These are phyloP conservation scores for Starmerella stellata DNA, from an alignment of 805 yeast species.

Conservation along the genomic window DNA sequence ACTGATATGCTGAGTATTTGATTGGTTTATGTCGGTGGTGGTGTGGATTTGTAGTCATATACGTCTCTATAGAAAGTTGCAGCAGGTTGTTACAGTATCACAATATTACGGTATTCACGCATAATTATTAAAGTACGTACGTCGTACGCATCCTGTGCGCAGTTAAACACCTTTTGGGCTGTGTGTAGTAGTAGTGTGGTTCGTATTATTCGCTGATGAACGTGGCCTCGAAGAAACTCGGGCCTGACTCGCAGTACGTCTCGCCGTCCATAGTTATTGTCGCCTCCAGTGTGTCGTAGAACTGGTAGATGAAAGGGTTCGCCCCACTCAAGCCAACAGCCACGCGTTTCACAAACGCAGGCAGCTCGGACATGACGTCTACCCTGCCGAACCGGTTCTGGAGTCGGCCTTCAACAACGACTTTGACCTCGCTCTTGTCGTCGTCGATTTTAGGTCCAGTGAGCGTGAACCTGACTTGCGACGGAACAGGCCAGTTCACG, in stretches of 20 bases:
- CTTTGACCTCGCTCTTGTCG: constrained; percentile 27
- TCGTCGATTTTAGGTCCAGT: constrained; percentile 32
- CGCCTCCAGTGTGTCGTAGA: constrained; percentile 44
- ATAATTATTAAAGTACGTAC: too few relatives aligned
- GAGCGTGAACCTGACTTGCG: constrained; percentile 40
- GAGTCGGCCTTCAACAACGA: constrained; percentile 42
- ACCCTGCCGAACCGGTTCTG: constrained; percentile 61
- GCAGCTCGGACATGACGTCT: constrained; percentile 95
- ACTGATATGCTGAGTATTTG: too few relatives aligned
- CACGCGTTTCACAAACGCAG: constrained; percentile 78
- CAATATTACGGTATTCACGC: too few relatives aligned
- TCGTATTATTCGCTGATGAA: constrained; percentile 47
- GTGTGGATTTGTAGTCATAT: too few relatives aligned
- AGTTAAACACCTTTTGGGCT: too few relatives aligned
- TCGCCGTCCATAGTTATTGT: constrained; percentile 27
- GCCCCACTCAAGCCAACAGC: constrained; percentile 92
- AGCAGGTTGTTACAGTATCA: too few relatives aligned
- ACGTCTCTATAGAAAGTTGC: too few relatives aligned
- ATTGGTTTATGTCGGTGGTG: too few relatives aligned
- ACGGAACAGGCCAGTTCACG: constrained; percentile 86
- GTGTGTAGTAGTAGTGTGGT: too few relatives aligned
- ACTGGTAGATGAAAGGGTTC: constrained; percentile 92
- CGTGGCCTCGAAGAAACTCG: constrained; percentile 63
- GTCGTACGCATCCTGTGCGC: too few relatives aligned
- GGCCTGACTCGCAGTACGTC: constrained; percentile 36